A percentile compares a stretch with the other conserved stretches of the same genome.
These are phyloP conservation scores for Suillus fuscotomentosus DNA, from an alignment of 768 basidiomycete genomes.

Conservation along the genomic window DNA sequence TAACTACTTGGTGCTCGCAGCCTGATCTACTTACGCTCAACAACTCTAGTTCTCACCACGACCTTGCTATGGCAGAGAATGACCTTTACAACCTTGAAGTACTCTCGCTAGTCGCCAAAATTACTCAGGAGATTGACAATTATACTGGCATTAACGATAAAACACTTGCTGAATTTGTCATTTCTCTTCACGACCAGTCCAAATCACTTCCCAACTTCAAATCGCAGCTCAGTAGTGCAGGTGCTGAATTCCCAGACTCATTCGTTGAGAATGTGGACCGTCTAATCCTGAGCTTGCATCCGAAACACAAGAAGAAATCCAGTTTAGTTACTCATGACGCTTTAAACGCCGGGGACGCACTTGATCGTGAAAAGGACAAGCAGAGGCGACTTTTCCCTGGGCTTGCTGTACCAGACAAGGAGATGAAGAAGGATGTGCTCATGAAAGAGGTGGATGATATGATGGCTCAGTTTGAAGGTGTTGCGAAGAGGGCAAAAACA, in stretches of 20 bases:
- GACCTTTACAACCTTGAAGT: conserved; percentile 93
- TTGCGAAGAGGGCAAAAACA: conserved; percentile 55
- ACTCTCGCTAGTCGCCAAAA: conserved; percentile 86
- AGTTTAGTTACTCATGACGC: conserved; percentile 37
- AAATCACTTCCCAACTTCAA: conserved; percentile 82
- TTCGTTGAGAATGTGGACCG: conserved; percentile 94
- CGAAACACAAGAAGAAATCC: conserved; percentile 84
- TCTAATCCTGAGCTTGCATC: conserved; percentile 91
- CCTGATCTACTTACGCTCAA: background rate
- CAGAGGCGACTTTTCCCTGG: conserved; percentile 89
- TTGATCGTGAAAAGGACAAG: conserved; percentile 61
- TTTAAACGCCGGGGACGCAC: conserved; percentile 27
- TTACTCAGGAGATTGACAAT: conserved; percentile 92
- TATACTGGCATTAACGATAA: conserved; percentile 86
- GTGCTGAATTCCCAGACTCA: conserved; percentile 84
- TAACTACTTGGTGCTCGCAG: no score
- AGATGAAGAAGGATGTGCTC: conserved; percentile 72
- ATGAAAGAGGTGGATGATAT: conserved; percentile 89
- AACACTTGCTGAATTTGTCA: conserved; percentile 92
- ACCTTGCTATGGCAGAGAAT: conserved; percentile 53
- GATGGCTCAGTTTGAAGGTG: conserved; percentile 70
- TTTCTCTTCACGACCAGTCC: conserved; percentile 82
- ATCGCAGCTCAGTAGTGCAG: conserved; percentile 68
- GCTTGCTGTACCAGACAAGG: conserved; percentile 75
- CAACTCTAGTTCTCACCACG: conserved; percentile 6